phyloP scores from a whole-genome alignment of 805 yeast species.

The Starmerella sp. region DNA sequence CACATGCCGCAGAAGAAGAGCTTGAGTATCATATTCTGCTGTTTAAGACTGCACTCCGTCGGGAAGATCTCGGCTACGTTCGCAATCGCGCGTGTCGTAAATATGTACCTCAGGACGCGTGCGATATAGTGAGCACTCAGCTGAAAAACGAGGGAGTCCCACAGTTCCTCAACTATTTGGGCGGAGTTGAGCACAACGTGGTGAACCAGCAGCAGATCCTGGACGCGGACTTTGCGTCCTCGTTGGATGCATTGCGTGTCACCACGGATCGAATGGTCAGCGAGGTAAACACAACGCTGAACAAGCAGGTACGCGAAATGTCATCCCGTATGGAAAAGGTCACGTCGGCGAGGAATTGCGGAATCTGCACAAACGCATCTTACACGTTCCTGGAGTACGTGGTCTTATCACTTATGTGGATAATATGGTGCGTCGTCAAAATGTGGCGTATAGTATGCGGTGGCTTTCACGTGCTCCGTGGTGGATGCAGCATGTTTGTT shows the following conservation, averaged over 20 bases:
- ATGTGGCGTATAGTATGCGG: constrained; percentile 1
- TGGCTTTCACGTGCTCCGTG: constrained; percentile 1
- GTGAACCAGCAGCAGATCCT: constrained; percentile 15
- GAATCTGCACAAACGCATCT: constrained; percentile 7
- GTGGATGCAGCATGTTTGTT: constrained; percentile 2
- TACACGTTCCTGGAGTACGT: constrained; percentile 21
- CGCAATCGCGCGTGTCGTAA: neutral
- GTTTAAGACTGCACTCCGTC: constrained; percentile 17
- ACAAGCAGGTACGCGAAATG: constrained; percentile 22
- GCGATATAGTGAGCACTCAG: constrained; percentile 8
- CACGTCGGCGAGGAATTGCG: constrained; percentile 10
- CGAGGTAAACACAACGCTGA: constrained; percentile 24
- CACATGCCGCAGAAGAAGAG: constrained; percentile 12
- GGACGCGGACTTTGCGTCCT: constrained; percentile 18
- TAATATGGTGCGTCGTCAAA: constrained; percentile 19
- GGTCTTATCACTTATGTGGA: constrained; percentile 19
- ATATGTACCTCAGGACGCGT: neutral
- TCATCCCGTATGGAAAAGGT: constrained; percentile 21
- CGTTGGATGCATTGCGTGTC: constrained; percentile 20
- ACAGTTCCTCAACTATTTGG: constrained; percentile 16
- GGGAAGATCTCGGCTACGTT: constrained; percentile 4
- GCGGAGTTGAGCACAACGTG: constrained; percentile 16
- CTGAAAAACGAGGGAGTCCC: constrained; percentile 17
- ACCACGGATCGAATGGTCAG: constrained; percentile 24
- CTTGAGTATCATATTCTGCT: constrained; percentile 20